A percentile compares a stretch with the other conserved stretches of the same genome.
Conservation (phyloP, 139 green algal species). For the Chlamydomonas schloesseri region DNA sequence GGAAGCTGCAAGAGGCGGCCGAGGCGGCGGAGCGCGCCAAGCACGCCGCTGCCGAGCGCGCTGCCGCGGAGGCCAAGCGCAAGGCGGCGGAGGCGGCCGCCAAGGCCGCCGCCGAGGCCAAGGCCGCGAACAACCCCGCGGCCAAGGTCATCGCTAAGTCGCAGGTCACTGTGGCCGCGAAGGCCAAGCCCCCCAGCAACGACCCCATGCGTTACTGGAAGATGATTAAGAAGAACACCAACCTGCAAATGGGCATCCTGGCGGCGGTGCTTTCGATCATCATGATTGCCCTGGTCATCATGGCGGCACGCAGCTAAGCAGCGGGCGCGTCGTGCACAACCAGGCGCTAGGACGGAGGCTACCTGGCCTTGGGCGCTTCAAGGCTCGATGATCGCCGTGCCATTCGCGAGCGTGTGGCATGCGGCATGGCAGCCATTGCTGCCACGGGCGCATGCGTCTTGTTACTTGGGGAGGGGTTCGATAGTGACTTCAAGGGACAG, state of each 20-base stretch:
- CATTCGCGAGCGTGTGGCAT: no score
- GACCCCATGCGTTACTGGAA: slow-evolving; percentile 15
- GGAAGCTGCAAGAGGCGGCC: neutral
- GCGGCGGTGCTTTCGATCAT: slow-evolving; percentile 1
- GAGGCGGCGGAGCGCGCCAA: neutral
- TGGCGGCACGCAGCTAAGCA: slow-evolving; percentile 4
- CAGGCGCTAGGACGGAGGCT: no score
- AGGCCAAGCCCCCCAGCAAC: slow-evolving; percentile 13
- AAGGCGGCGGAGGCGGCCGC: neutral
- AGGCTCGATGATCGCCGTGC: no score
- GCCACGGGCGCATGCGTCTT: no score
- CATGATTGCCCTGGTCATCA: slow-evolving; percentile 16
- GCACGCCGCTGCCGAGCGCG: neutral
- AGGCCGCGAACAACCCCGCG: slow-evolving; percentile 19
- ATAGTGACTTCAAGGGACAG: no score
- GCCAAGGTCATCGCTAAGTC: slow-evolving; percentile 38
- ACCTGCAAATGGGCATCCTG: slow-evolving; percentile 29
- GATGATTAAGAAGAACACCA: slow-evolving; percentile 28
- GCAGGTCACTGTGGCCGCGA: slow-evolving; percentile 22
- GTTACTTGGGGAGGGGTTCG: no score
- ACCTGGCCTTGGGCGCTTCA: no score
- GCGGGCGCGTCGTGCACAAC: neutral
- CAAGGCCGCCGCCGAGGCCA: neutral
- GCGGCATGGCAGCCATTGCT: no score
- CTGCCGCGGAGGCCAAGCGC: slow-evolving; percentile 11